These are phyloP conservation scores for Fusarium redolens DNA, from an alignment of 2,329 filamentous ascomycete species.

Conservation along the genomic window DNA sequence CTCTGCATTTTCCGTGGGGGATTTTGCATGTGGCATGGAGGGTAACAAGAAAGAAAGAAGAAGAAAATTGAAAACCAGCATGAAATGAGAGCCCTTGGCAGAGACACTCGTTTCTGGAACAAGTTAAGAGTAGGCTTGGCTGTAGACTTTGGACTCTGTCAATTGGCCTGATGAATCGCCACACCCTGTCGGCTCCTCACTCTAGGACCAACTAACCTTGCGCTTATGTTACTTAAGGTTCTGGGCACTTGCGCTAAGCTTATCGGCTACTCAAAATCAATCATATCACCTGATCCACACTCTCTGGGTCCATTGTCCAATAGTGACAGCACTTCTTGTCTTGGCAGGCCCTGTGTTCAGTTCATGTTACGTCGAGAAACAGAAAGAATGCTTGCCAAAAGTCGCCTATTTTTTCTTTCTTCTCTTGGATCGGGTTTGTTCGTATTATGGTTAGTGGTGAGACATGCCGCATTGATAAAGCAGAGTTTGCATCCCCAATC, in stretches of 20 bases:
- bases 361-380: slow-evolving; percentile 9
- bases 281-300: slow-evolving; percentile 16
- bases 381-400: slow-evolving; percentile 1
- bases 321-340: slow-evolving; percentile 2
- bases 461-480: slow-evolving; percentile 5
- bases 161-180: slow-evolving; percentile 21
- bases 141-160: neutral
- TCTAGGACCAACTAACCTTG: slow-evolving; percentile 25
- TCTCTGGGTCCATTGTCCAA: slow-evolving; percentile 18
- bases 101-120: slow-evolving; percentile 22
- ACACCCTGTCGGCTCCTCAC: slow-evolving; percentile 16
- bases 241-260: slow-evolving; percentile 40
- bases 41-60: neutral
- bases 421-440: neutral
- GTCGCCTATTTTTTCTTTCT: neutral
- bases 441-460: neutral
- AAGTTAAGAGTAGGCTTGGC: slow-evolving; percentile 33
- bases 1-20: neutral
- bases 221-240: slow-evolving; percentile 41
- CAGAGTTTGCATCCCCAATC: neutral
- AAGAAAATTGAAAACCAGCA: neutral
- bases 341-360: slow-evolving; percentile 17
- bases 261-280: slow-evolving; percentile 34
- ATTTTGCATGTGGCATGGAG: neutral
- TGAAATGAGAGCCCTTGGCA: slow-evolving; percentile 6